Evolutionary conservation across 768 basidiomycete genomes (phyloP), one percentile per base, ranked within the genome.

Genomic region (Hygrophorus pudorinus): DNA sequence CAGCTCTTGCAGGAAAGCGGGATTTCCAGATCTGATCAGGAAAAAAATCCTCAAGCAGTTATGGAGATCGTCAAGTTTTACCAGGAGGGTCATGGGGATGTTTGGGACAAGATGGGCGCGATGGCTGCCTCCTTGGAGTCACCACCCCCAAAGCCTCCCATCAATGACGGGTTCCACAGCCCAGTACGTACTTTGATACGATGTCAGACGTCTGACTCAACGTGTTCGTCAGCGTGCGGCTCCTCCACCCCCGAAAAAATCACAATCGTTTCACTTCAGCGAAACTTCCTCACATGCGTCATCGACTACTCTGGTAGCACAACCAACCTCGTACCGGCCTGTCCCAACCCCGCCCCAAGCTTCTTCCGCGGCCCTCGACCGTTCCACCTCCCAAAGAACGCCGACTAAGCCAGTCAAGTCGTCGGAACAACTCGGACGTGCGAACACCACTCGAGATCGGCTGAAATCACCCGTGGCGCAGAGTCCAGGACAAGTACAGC

Each of bases 31-130:
- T 73, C 68, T 17, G 92, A 99, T 64, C 96, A 99, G 68, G 93
- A 96, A 64, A 91, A 88, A 70, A 93, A 98, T 57, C 96, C 96
- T 0, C 85, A 96, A 64, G 91, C 91, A 3, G 91, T 98, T 48
- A 91, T 93, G 79, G 96, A 97, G 57, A 94, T 98, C 50, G 94
- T 99, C 62, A 92, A 93, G 57, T 97, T 98, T 66, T 98, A 96
- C 62, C 94, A 98, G 56, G 87, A 92, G 63, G 78, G 84, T 29
- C 75, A 79, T 48, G 76, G 77, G 47, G 81, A 81, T 55, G 80
- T 79, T 27, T 91, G 86, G 87, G 86, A 85, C 62, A 91, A 90
- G 71, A 74, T 89, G 62, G 84, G 80, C 11, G 69, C 74, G 11
- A 71, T 79, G 52, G 75, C 62, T n/a, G 57, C 48, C 30, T 48